A percentile compares a stretch with the other conserved stretches of the same genome.
phyloP scores from a whole-genome alignment of 192 early-diverging fungal genomes.

The Coemansia sp. region DNA sequence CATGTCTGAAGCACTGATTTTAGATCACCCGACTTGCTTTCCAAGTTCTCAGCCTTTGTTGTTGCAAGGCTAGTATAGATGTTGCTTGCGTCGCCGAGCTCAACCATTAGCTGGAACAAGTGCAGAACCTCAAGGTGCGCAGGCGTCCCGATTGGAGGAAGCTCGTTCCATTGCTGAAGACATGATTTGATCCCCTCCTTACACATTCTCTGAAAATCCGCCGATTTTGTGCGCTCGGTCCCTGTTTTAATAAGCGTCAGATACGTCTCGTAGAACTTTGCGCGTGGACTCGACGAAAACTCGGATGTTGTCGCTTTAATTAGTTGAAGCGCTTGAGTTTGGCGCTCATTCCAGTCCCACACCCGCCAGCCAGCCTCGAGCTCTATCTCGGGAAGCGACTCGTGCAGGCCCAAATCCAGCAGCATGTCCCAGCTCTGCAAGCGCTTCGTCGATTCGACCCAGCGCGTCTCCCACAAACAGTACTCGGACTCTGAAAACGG shows the following conservation, averaged over 20 bases:
- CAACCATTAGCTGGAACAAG: slow-evolving; percentile 94
- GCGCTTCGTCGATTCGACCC: slow-evolving; percentile 85
- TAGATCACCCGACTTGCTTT: slow-evolving; percentile 81
- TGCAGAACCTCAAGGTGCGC: slow-evolving; percentile 88
- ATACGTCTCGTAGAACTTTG: slow-evolving; percentile 87
- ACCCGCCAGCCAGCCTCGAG: slow-evolving; percentile 92
- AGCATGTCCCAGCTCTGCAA: slow-evolving; percentile 98
- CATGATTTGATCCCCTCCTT: slow-evolving; percentile 85
- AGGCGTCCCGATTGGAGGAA: slow-evolving; percentile 81
- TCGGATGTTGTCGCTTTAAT: slow-evolving; percentile 69
- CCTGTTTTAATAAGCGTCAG: slow-evolving; percentile 69
- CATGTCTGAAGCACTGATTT: slow-evolving; percentile 90
- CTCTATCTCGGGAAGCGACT: slow-evolving; percentile 80
- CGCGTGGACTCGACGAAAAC: slow-evolving; percentile 62
- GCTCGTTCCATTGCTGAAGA: slow-evolving; percentile 84
- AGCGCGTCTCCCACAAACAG: slow-evolving; percentile 95
- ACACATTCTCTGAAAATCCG: slow-evolving; percentile 75
- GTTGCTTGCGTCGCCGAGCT: slow-evolving; percentile 87
- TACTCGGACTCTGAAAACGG: slow-evolving; percentile 96
- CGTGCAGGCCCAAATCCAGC: slow-evolving; percentile 86
- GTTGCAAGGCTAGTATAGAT: slow-evolving; percentile 79
- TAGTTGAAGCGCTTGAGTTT: slow-evolving; percentile 57
- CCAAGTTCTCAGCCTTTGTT: slow-evolving; percentile 82
- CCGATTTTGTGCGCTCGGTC: slow-evolving; percentile 55
- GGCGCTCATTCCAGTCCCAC: slow-evolving; percentile 90